Base-by-base conservation (phyloP, 2,329 filamentous ascomycete genomes). In the Xylariaceae sp. region DNA sequence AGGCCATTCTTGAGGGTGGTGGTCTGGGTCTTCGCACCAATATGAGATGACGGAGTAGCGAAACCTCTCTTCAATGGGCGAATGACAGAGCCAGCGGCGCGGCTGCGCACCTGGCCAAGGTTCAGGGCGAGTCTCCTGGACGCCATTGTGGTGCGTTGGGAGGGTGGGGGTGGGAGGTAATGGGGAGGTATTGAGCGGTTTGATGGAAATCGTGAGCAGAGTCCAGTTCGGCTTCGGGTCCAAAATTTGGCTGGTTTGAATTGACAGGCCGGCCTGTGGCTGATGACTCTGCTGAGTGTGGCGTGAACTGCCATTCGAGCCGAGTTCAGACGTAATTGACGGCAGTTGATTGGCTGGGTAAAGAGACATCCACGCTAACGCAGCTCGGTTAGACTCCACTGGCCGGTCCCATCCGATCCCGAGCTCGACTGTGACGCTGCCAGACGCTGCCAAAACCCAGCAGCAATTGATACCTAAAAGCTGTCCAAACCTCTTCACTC, bases 1-100 rank as follows among this genome's bases (percentile, higher is more conserved):
- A 99, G 85, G 77, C 94, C 94, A 83, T 97, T 99, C 80, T 88
- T 90, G 75, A 99, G 85, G 58, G 94, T 99, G 65, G 94, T 97
- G 72, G 90, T 92, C 84, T 97, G 88, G 71, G 92, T 97, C 82
- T 90, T 93, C 82, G 87, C 81, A 78, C 87, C 84, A 67, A 77
- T 71, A 65, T 78, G 78, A 60, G 76, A 71, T 58, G 78, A 75
- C 62, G 93, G 92, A 69, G 92, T 93, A 73, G 93, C 93, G 75
- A 97, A 91, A 75, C 89, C 89, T 82, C 93, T 86, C 78, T 86
- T 88, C 78, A 94, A 81, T 68, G 88, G 83, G 76, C 85, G 81
- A 75, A 91, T 82, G 74, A 88, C 82, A 77, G 89, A 88, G 78
- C 94, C 83, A 78, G 89, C 89, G 78, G 89, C 84, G 78, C 91